Base-by-base conservation (phyloP, 2,329 filamentous ascomycete genomes). In the Phyllosticta paracitricarpa region DNA sequence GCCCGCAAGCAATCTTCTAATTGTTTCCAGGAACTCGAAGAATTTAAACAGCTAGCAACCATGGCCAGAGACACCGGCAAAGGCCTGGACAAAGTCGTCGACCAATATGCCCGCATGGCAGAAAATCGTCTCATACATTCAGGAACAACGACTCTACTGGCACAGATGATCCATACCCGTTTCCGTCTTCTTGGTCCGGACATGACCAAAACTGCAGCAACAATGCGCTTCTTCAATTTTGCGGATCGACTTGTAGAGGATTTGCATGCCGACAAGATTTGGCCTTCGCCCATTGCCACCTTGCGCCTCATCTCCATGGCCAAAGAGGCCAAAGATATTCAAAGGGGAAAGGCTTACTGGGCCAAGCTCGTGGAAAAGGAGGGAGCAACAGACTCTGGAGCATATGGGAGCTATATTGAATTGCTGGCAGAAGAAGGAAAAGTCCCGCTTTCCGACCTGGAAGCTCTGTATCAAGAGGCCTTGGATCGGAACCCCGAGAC, bases 351-450 rank as follows among this genome's bases (percentile, higher is more conserved):
- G 25, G 66, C 69, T 2, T 78, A 81, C 63, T 83, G 80, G 80
- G 65, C 70, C 22, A 82, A 79, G 79, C 70, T 82, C 14, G 64
- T 70, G 25, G 61, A 67, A 3, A 75, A 79, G 64, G 73, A 78
- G 19, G 67, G 69, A 4, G 73, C 74, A 57, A 71, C 79, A 9
- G 73, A 76, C 58, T 67, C 71, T 17, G 68, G 71, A 4, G 75
- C 78, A 0, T 82, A 81, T 63, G 79, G 79, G 5, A 75, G 75
- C 7, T 79, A 77, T 1, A 79, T 82, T 30, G 78, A 81, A 64
- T 67, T 80, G 51, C 68, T 80, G 58, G 76, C 78, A 10, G 72
- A 73, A 14, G 71, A 75, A 57, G 73, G 75, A 12, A 59, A 65
- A n/a, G 68, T 69, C 57, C 65, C 66, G 3, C 69, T 81, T 0